Percentiles rank a stretch among this genome's conserved stretches.
Evolutionary conservation across 192 early-diverging fungal species (phyloP).

Genomic region (Obelidium mucronatum): DNA sequence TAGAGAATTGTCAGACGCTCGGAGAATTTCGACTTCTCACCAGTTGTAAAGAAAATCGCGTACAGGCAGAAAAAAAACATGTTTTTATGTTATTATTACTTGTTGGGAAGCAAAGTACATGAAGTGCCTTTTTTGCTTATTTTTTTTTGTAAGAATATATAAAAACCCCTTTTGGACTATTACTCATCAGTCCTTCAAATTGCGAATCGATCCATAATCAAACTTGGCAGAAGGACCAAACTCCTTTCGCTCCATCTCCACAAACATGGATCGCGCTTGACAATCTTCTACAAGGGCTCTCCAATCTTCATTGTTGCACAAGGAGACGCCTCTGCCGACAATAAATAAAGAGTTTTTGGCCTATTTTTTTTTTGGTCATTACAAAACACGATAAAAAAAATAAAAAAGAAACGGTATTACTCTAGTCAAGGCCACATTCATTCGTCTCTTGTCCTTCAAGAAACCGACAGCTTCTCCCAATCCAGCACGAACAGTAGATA

Average conservation of each 20-base stretch:
- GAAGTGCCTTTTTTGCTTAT: too few species aligned
- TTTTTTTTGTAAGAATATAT: too few species aligned
- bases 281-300: constrained; percentile 76
- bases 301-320: constrained; percentile 75
- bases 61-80: too few species aligned
- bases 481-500: constrained; percentile 89
- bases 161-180: too few species aligned
- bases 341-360: constrained; percentile 86
- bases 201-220: not conserved
- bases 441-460: constrained; percentile 80
- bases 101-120: too few species aligned
- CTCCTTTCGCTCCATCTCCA: constrained; percentile 28
- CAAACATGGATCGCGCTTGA: constrained; percentile 44
- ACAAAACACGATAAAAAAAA: not conserved
- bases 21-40: too few species aligned
- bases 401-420: not conserved
- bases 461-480: constrained; percentile 75
- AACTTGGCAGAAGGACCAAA: constrained; percentile 24
- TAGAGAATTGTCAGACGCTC: too few species aligned
- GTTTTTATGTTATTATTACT: too few species aligned
- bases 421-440: constrained; percentile 93
- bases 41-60: too few species aligned
- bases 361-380: not conserved
- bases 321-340: constrained; percentile 71
- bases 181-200: not conserved